Evolutionary conservation across 768 basidiomycete species (phyloP), one percentile per base, ranked within the genome.

Genomic region (Fomitopsis serialis): DNA sequence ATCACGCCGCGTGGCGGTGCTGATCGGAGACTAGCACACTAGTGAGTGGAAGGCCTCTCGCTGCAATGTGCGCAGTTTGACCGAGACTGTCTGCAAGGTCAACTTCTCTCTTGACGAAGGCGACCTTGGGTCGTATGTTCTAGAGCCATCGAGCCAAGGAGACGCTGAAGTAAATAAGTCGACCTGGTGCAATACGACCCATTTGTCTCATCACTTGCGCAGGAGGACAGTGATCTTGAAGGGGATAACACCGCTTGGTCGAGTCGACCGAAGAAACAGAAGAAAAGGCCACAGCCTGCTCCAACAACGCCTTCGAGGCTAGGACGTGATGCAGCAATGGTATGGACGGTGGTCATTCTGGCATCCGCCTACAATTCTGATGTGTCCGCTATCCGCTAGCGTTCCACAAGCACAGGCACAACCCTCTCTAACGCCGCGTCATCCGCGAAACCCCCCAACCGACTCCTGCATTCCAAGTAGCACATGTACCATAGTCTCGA

Each of bases 21-120:
- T 2, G 48, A 64, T 69, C 68, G 12, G 68, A 69, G 50, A 63
- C 62, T 24, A 67, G 63, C 53, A 69, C 68, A 21, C 52, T 69
- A 46, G 67, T 68, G 48, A 40, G 62, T 42, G 15, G 19, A n/a
- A n/a, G n/a, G n/a, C n/a, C 35, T 29, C 21, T 21, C 15, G 7
- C 15, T 1, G 7, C 9, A 34, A 22, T 13, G 12, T 27, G 12
- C 5, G 19, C 37, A 23, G 21, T 4, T 13, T 23, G 21, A 46
- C 19, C 27, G 21, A 11, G 32, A 53, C 42, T 35, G 35, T 17
- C 19, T 37, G 8, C 12, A 19, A 63, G 61, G 59, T 66, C 29
- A 60, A 66, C 32, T 63, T 64, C 58, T 35, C 34, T 32, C 44
- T 60, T 25, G 57, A 60, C 43, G 54, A 55, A n/a, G 22, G 48